Evolutionary conservation across 805 yeast genomes (phyloP).

Genomic region (Hanseniaspora valbyensis): DNA sequence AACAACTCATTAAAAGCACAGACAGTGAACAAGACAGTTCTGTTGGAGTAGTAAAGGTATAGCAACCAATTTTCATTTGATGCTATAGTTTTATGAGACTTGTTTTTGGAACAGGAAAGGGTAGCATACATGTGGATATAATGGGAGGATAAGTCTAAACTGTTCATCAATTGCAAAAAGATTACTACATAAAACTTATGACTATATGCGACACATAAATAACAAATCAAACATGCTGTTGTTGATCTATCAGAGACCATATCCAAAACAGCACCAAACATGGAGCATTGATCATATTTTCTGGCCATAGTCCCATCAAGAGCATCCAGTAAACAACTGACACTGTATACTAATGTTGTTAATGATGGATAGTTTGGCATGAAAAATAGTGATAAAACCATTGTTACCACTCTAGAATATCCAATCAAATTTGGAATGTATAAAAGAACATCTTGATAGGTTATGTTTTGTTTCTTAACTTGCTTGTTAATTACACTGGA

Average conservation of each 20-base stretch:
- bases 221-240: conserved; percentile 85
- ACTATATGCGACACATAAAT: conserved; percentile 71
- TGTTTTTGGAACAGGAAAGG: conserved; percentile 55
- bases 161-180: conserved; percentile 68
- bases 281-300: conserved; percentile 73
- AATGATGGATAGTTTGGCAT: conserved; percentile 77
- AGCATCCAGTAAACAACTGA: conserved; percentile 89
- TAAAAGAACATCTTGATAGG: conserved; percentile 50
- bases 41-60: conserved; percentile 76
- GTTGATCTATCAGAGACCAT: conserved; percentile 99
- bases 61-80: conserved; percentile 54
- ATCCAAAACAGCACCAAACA: conserved; percentile 92
- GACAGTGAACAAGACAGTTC: conserved; percentile 69
- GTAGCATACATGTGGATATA: conserved; percentile 98
- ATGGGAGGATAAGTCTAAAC: conserved; percentile 83
- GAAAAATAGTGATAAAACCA: conserved; percentile 63
- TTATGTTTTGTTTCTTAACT: conserved; percentile 19
- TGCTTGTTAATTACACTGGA: too few species aligned
- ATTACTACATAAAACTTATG: conserved; percentile 30
- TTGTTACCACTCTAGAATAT: conserved; percentile 69
- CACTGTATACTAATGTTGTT: conserved; percentile 67
- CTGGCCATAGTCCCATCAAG: conserved; percentile 95
- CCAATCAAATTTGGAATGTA: conserved; percentile 92
- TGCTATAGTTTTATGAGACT: conserved; percentile 74
- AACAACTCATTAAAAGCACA: conserved; percentile 91